phyloP scores from a whole-genome alignment of 2,329 filamentous ascomycete species.

The Byssochlamys sp. region DNA sequence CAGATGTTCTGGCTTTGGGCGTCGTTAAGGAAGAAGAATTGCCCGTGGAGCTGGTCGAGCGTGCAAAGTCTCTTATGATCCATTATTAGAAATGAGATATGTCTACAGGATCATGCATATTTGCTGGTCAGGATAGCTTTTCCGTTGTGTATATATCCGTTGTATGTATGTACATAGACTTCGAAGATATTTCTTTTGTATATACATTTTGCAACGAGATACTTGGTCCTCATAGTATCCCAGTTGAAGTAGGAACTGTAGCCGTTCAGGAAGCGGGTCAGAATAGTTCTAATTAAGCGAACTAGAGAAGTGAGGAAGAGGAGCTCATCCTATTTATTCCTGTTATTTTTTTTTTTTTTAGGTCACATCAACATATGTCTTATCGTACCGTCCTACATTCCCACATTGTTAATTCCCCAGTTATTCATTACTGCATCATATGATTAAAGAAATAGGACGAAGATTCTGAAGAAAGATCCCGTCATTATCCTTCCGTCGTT shows the following conservation, averaged over 20 bases:
- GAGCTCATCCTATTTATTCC: no score
- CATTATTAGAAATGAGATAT: slow-evolving; percentile 44
- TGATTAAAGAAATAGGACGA: not conserved
- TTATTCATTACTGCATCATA: not conserved
- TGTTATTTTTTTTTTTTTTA: not conserved
- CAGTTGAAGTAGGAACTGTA: no score
- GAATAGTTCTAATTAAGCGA: no score
- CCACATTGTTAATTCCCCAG: not conserved
- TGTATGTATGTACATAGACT: not conserved
- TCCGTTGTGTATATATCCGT: not conserved
- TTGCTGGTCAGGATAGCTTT: not conserved
- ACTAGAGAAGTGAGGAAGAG: no score
- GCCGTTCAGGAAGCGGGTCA: no score
- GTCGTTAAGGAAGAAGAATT: slow-evolving; percentile 67
- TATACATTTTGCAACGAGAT: no score
- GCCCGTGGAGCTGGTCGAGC: slow-evolving; percentile 53
- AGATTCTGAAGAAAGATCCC: not conserved
- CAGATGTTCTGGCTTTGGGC: slow-evolving; percentile 70
- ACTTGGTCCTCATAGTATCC: no score
- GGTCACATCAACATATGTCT: not conserved
- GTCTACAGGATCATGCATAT: not conserved
- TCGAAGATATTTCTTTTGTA: no score
- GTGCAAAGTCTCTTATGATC: slow-evolving; percentile 55
- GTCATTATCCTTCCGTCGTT: no score
- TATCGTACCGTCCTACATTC: not conserved